Evolutionary conservation across 225 moss, liverwort and hornwort genomes (phyloP).

Genomic region (Neckera pumila): DNA sequence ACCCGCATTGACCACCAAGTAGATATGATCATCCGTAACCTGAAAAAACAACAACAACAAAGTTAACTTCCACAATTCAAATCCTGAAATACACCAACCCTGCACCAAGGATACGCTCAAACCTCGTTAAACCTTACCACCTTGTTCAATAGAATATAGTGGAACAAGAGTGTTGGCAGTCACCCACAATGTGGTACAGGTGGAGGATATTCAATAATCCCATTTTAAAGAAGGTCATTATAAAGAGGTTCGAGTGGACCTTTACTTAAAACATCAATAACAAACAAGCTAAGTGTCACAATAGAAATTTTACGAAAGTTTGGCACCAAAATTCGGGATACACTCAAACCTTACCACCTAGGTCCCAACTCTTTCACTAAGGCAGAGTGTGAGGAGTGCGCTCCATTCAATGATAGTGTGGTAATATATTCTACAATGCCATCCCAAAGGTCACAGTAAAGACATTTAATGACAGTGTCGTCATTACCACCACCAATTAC

Average conservation of each 20-base stretch:
- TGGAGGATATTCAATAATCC: not conserved
- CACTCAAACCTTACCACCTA: not conserved
- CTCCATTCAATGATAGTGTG: not conserved
- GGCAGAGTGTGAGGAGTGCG: not conserved
- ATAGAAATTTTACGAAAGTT: not conserved
- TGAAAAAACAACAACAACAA: not conserved
- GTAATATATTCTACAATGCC: not conserved
- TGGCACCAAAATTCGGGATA: not conserved
- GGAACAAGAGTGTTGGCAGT: not conserved
- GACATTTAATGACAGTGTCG: not conserved
- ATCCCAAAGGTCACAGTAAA: not conserved
- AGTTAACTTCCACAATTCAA: not conserved
- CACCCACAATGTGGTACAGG: not conserved
- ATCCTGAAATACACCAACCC: not conserved
- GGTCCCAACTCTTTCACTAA: not conserved
- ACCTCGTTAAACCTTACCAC: not conserved
- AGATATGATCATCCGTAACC: constrained; percentile 83
- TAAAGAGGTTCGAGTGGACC: not conserved
- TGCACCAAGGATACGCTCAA: not conserved
- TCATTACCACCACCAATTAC: not conserved
- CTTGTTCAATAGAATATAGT: too few relatives aligned
- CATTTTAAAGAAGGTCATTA: not conserved
- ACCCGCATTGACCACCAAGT: constrained; percentile 97
- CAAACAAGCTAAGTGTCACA: not conserved
- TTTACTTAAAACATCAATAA: not conserved